Evolutionary conservation across 371 early-diverging fungal species (phyloP).

Genomic region (Massospora cicadina): DNA sequence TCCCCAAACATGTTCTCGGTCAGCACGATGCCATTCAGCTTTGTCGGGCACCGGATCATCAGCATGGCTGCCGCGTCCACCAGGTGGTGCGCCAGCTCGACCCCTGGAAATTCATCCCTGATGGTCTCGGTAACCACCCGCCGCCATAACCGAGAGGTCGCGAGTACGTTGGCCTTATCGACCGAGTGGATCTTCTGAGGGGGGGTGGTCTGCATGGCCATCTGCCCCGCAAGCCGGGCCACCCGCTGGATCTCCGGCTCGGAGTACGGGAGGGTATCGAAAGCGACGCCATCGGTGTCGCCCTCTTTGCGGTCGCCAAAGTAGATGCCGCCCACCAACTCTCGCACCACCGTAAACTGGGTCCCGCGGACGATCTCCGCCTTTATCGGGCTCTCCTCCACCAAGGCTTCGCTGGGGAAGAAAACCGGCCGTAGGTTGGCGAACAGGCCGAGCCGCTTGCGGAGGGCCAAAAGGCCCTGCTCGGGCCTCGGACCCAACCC

Average conservation of each 20-base stretch:
- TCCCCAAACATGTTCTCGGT: conserved; percentile 99
- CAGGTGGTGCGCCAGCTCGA: conserved; percentile 66
- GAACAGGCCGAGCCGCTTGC: conserved; percentile 78
- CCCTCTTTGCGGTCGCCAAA: conserved; percentile 86
- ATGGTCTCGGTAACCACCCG: conserved; percentile 74
- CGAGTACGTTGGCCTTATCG: conserved; percentile 96
- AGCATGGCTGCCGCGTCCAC: conserved; percentile 96
- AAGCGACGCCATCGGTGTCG: conserved; percentile 59
- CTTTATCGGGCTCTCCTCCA: conserved; percentile 71
- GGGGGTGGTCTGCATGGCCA: conserved; percentile 59
- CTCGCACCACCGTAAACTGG: conserved; percentile 81
- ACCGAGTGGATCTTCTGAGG: conserved; percentile 77
- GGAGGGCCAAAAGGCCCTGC: conserved; percentile 76
- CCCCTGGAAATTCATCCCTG: conserved; percentile 64
- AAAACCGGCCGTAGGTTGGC: conserved; percentile 90
- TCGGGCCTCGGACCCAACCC: conserved; percentile 78
- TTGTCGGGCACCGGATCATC: conserved; percentile 76
- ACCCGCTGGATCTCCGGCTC: conserved; percentile 79
- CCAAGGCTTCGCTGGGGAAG: conserved; percentile 73
- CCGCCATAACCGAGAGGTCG: conserved; percentile 92
- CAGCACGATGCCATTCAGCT: conserved; percentile 82
- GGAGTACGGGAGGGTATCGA: conserved; percentile 83
- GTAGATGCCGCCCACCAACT: conserved; percentile 92
- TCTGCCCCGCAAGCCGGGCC: conserved; percentile 73
- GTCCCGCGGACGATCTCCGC: conserved; percentile 74